phyloP scores from a whole-genome alignment of 306 rosid genomes.

The Trifolium dubium region DNA sequence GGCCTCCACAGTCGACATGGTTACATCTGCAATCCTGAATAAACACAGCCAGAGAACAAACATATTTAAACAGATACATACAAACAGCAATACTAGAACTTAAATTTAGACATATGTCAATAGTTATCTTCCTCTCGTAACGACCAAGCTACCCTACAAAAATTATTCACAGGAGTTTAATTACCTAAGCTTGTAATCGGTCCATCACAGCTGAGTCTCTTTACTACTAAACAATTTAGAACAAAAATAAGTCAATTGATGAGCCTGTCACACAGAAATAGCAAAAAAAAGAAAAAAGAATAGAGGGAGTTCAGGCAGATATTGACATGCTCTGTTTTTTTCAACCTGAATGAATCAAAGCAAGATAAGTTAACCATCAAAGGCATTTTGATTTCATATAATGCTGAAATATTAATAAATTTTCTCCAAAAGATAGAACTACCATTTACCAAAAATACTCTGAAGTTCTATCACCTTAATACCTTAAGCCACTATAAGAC shows the following conservation, averaged over 20 bases:
- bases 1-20: background rate
- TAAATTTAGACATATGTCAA: background rate
- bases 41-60: slow-evolving; percentile 24
- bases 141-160: slow-evolving; percentile 22
- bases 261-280: slow-evolving; percentile 30
- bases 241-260: slow-evolving; percentile 28
- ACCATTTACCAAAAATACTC: background rate
- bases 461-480: slow-evolving; percentile 20
- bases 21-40: slow-evolving; percentile 30
- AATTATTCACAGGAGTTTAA: background rate
- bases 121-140: slow-evolving; percentile 29
- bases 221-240: slow-evolving; percentile 18
- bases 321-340: slow-evolving; percentile 16
- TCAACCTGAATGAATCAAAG: slow-evolving; percentile 32
- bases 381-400: slow-evolving; percentile 5
- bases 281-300: slow-evolving; percentile 1
- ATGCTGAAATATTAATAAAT: slow-evolving; percentile 5
- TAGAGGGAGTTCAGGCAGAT: slow-evolving; percentile 5
- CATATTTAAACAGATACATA: slow-evolving; percentile 15
- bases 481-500: slow-evolving; percentile 11
- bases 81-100: slow-evolving; percentile 12
- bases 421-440: background rate
- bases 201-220: slow-evolving; percentile 15
- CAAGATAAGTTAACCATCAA: slow-evolving; percentile 33
- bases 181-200: slow-evolving; percentile 23